These are phyloP conservation scores for Cladosporium halotolerans DNA, from an alignment of 2,329 filamentous ascomycete genomes.

Conservation along the genomic window DNA sequence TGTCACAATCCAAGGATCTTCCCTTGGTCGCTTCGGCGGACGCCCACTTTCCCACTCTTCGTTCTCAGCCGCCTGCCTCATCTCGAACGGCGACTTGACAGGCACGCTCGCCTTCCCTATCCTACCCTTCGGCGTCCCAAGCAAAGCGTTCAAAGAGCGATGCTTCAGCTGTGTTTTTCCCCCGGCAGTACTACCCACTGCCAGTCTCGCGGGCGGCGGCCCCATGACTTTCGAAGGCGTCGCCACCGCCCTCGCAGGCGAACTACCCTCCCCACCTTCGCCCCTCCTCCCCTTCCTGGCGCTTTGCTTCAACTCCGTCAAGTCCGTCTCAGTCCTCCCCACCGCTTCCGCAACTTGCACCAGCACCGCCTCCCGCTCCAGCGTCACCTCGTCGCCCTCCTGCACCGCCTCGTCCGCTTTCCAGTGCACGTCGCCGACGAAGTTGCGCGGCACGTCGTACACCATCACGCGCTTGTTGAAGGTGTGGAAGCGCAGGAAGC, in stretches of 20 bases:
- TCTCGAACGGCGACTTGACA: conserved; percentile 60
- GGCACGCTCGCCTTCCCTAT: conserved; percentile 56
- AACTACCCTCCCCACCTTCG: not conserved
- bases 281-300: conserved; percentile 40
- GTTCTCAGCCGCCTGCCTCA: conserved; percentile 37
- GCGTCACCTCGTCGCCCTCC: conserved; percentile 73
- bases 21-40: conserved; percentile 32
- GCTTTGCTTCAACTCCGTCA: conserved; percentile 69
- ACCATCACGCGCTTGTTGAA: conserved; percentile 92
- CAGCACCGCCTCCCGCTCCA: conserved; percentile 69
- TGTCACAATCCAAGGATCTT: conserved; percentile 18
- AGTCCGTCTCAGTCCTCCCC: conserved; percentile 68
- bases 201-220: not conserved
- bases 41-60: conserved; percentile 28
- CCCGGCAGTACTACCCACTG: not conserved
- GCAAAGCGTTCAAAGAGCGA: conserved; percentile 56
- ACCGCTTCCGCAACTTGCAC: conserved; percentile 74
- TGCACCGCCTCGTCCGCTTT: conserved; percentile 60
- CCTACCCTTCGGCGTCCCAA: conserved; percentile 59
- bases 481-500: conserved; percentile 75
- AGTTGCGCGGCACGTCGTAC: conserved; percentile 73
- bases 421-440: conserved; percentile 81
- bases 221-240: conserved; percentile 16
- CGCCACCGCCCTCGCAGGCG: conserved; percentile 12
- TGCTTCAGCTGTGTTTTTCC: conserved; percentile 40